Base-by-base conservation (phyloP, 495 filamentous ascomycete genomes). In the Cercophora samala region DNA sequence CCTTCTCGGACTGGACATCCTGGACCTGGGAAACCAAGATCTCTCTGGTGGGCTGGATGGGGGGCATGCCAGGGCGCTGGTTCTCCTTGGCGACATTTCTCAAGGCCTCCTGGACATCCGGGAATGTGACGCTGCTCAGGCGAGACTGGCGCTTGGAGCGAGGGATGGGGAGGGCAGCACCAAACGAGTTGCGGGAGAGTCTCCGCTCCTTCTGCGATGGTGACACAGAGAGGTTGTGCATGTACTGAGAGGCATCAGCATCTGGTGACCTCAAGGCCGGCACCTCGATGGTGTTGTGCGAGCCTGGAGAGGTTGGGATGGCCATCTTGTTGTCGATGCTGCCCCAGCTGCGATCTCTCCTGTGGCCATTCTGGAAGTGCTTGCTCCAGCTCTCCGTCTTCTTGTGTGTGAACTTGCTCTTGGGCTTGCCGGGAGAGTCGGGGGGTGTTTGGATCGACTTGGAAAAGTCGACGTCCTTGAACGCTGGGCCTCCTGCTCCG, bases 101-200 rank as follows among this genome's bases (percentile, higher is more conserved):
- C 21, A 71, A 58, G 1, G 70, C 70, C 17, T 75, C 79, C 66
- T 81, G 66, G 3, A 84, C 81, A 64, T 77, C 76, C 59, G 74
- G 71, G 60, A 73, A 70, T 26, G 78, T 76, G 66, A 80, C 76
- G 58, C 85, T 86, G 42, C 85, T 88, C 51, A 91, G 82, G 4
- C 89, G 85, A 2, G 89, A 90, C 66, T 84, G 83, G 58, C 89
- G 82, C 73, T 90, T 91, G 25, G 89, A 88, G 61, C 86, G 79
- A 32, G 90, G 91, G 66, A 93, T 93, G 52, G 90, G 91, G 13
- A 93, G 86, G 18, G 89, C 86, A 52, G 89, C 83, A 60, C 90
- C 90, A 71, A 93, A 92, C 15, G 90, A 93, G 84, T 92, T 93
- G 67, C 90, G 85, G 42, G 91, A 92, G 23, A 86, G 81, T 59